phyloP scores from a whole-genome alignment of 371 early-diverging fungal genomes.

The Encephalitozoon cuniculi region DNA sequence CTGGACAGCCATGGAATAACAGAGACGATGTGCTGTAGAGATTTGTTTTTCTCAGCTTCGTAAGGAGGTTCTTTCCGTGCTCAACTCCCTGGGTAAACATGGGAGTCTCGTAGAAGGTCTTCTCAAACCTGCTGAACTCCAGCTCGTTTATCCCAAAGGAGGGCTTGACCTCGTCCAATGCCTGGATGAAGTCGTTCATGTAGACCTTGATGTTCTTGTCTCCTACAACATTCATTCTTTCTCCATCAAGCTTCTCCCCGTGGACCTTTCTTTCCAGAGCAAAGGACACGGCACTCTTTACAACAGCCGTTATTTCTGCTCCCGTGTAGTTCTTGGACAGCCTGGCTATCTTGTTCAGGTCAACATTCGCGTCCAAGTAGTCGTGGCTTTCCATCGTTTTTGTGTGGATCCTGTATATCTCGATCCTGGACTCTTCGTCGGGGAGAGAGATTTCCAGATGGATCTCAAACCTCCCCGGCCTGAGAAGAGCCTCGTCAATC shows the following conservation, averaged over 20 bases:
- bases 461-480: constrained; percentile 65
- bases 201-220: constrained; percentile 73
- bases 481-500: constrained; percentile 60
- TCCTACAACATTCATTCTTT: constrained; percentile 66
- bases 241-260: constrained; percentile 29
- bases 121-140: constrained; percentile 64
- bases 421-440: constrained; percentile 67
- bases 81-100: constrained; percentile 74
- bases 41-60: constrained; percentile 67
- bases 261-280: constrained; percentile 93
- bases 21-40: constrained; percentile 75
- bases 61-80: constrained; percentile 63
- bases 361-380: constrained; percentile 75
- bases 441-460: constrained; percentile 64
- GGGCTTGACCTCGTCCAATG: constrained; percentile 87
- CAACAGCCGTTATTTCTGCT: constrained; percentile 92
- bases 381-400: constrained; percentile 74
- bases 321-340: constrained; percentile 97
- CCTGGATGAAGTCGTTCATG: constrained; percentile 80
- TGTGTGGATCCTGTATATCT: constrained; percentile 76
- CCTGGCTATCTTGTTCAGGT: constrained; percentile 73
- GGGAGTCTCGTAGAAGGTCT: constrained; percentile 70
- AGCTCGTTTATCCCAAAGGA: constrained; percentile 89
- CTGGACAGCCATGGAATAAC: constrained; percentile 66
- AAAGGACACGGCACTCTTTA: constrained; percentile 93